Evolutionary conservation across 495 filamentous ascomycete genomes (phyloP).

Genomic region (Friedmanniomyces simplex): DNA sequence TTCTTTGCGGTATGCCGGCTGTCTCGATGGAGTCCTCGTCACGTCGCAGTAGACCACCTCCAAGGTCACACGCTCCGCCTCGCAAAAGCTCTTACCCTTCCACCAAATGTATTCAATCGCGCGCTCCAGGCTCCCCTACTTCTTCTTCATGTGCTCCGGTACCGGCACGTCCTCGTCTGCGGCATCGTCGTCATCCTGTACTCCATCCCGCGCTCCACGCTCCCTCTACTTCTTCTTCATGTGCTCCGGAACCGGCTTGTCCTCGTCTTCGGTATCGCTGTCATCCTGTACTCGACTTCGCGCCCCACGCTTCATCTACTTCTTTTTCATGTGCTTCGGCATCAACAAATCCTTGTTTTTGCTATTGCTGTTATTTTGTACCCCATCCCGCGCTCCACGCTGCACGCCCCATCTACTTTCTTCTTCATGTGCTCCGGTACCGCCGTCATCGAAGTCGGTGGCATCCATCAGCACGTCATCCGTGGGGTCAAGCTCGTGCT

Average conservation of each 20-base stretch:
- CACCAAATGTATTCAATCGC: background rate
- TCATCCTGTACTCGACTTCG: background rate
- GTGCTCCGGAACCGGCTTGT: background rate
- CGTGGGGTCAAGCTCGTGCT: no score
- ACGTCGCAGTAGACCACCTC: slow-evolving; percentile 2
- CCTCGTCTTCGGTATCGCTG: slow-evolving; percentile 5
- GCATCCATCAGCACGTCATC: no score
- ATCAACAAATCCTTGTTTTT: background rate
- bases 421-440: no score
- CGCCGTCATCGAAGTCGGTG: background rate
- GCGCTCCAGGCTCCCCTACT: background rate
- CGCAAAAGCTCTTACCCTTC: background rate
- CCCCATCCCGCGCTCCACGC: no score
- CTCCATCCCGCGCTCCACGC: background rate
- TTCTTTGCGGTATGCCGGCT: no score
- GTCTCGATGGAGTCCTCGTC: background rate
- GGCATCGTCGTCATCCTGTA: no score
- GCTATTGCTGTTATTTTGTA: no score
- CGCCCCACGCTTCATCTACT: background rate
- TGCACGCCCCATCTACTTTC: no score
- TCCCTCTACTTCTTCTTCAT: background rate
- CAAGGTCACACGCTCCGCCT: background rate
- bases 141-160: background rate
- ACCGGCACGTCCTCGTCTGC: no score
- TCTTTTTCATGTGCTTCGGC: background rate